Evolutionary conservation across 371 early-diverging fungal species (phyloP).

Genomic region (Actinomortierella wolfii): DNA sequence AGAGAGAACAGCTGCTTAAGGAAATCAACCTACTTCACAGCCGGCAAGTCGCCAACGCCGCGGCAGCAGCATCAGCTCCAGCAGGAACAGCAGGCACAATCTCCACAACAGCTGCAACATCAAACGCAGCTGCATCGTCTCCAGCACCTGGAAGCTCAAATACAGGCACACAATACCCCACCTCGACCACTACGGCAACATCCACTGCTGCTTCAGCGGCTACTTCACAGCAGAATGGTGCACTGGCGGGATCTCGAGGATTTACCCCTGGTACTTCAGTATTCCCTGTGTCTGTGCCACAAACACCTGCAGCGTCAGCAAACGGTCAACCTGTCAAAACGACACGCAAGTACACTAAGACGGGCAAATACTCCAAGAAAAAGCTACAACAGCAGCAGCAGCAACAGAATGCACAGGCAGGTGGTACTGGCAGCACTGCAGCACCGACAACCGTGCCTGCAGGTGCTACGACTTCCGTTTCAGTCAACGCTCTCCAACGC

Average conservation of each 20-base stretch:
- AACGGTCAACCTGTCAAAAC: conserved; percentile 47
- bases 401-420: background rate
- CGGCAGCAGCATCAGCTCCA: conserved; percentile 54
- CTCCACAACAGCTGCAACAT: conserved; percentile 17
- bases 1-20: conserved; percentile 52
- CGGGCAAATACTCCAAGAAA: conserved; percentile 71
- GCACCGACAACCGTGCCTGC: conserved; percentile 6
- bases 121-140: conserved; percentile 9
- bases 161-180: background rate
- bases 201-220: conserved; percentile 7
- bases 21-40: conserved; percentile 61
- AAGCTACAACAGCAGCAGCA: conserved; percentile 43
- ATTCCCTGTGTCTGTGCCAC: conserved; percentile 10
- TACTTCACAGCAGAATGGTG: conserved; percentile 3
- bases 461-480: conserved; percentile 4
- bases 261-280: conserved; percentile 3
- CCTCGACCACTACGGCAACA: conserved; percentile 5
- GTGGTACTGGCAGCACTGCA: background rate
- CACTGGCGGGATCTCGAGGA: background rate
- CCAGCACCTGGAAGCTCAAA: background rate
- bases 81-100: conserved; percentile 18
- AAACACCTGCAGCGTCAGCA: conserved; percentile 20
- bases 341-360: conserved; percentile 65
- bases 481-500: no score
- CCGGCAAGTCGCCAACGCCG: conserved; percentile 43